Evolutionary conservation across 495 filamentous ascomycete genomes (phyloP), one percentile per base, ranked within the genome.

Genomic region (Echria macrotheca): DNA sequence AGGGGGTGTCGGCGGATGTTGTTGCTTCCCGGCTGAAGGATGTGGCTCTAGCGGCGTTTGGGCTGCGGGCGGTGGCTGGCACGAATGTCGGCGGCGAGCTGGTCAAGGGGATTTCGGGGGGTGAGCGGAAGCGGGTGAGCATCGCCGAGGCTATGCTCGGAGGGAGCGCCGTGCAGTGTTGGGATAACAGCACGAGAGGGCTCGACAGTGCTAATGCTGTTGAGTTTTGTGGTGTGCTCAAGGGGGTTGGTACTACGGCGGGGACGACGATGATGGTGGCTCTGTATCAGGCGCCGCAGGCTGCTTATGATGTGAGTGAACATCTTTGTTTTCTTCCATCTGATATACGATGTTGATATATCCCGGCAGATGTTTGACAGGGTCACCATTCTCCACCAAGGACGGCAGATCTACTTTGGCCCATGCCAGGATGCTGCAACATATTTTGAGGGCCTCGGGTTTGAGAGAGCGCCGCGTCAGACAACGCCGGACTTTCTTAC

Each of bases 81-180:
- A 95, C 89, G 0, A 74, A 79, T 10, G 86, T 96, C 5, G 89
- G 89, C 17, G 85, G 94, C 59, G 85, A 84, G 57, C 87, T 82
- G 53, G 79, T 91, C 22, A 78, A 87, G 18, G 82, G 83, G 28
- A 75, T 82, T 1, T 80, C 78, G 54, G 75, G 82, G 5, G 79
- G 80, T 60, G 70, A 77, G 68, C 65, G 79, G 67, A 72, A 71
- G 28, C 65, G 78, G 42, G 68, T 74, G 14, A 73, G 67, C 21
- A 72, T 81, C 38, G 73, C 75, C 26, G 77, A 82, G 53, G 65
- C 53, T 4, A 45, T 68, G 11, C 46, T 58, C 3, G 63, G 57
- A 41, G 49, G 54, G 21, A 64, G 70, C 2, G 62, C 69, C 0
- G 63, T 80, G 11, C 69, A 71, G 28, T 68, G 70, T 25, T 81